A percentile compares a stretch with the other conserved stretches of the same genome.
Conservation (phyloP, 1,284 basidiomycete species). For the Omphalotus olearius region DNA sequence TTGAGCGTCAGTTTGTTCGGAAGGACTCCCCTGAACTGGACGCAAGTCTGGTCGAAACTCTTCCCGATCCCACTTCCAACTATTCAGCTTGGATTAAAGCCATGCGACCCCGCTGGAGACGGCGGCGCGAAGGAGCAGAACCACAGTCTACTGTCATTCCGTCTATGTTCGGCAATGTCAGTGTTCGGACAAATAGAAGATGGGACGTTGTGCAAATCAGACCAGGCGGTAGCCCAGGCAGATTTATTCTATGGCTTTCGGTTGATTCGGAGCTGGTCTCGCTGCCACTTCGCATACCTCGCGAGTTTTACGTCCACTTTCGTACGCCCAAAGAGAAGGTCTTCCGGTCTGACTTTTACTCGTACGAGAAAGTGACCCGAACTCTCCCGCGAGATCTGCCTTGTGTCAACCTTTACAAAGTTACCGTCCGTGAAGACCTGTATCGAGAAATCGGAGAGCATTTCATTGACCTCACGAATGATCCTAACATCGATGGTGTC, state of each 20-base stretch:
- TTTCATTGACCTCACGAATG: conserved; percentile 90
- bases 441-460: conserved; percentile 86
- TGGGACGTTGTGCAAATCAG: conserved; percentile 97
- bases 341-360: conserved; percentile 71
- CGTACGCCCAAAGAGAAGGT: conserved; percentile 61
- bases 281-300: conserved; percentile 81
- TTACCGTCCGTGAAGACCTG: conserved; percentile 81
- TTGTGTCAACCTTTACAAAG: conserved; percentile 78
- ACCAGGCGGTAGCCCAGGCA: conserved; percentile 72
- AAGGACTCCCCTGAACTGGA: conserved; percentile 37
- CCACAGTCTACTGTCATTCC: conserved; percentile 47
- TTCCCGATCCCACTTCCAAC: conserved; percentile 59
- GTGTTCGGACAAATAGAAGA: conserved; percentile 61
- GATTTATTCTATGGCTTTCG: conserved; percentile 88
- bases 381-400: conserved; percentile 81
- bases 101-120: conserved; percentile 81
- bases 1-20: conserved; percentile 45
- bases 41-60: conserved; percentile 27
- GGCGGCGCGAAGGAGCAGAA: conserved; percentile 44
- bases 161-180: conserved; percentile 77
- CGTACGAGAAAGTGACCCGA: conserved; percentile 70
- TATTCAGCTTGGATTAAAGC: conserved; percentile 82
- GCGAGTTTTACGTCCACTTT: conserved; percentile 92
- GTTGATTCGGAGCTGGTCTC: conserved; percentile 79
- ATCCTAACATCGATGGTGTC: conserved; percentile 93